Evolutionary conservation across 768 basidiomycete species (phyloP).

Genomic region (Auricularia auricula-judae): DNA sequence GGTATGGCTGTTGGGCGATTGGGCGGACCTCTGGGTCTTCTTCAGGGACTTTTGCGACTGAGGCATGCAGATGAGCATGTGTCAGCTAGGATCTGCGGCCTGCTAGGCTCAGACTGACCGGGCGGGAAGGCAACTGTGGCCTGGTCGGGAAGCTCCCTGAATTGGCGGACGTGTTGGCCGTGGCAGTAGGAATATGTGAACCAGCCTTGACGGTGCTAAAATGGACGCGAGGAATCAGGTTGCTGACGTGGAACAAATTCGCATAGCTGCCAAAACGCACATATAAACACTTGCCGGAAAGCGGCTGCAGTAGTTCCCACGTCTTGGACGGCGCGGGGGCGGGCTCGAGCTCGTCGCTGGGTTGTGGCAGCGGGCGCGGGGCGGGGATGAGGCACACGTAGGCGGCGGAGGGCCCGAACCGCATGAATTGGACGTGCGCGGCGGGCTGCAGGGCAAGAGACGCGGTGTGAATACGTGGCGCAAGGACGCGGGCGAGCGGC

Average conservation of each 20-base stretch:
- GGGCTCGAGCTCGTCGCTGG: constrained; percentile 43
- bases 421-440: constrained; percentile 32
- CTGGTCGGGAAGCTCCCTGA: constrained; percentile 63
- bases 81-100: neutral
- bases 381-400: constrained; percentile 70
- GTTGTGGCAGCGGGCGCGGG: constrained; percentile 33
- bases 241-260: constrained; percentile 15
- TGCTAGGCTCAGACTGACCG: constrained; percentile 14
- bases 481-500: too few species aligned
- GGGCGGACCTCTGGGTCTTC: constrained; percentile 72
- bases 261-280: constrained; percentile 36
- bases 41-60: constrained; percentile 65
- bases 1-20: constrained; percentile 11
- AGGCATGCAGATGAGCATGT: neutral
- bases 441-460: constrained; percentile 36
- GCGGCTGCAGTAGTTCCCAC: constrained; percentile 73
- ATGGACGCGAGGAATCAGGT: constrained; percentile 13
- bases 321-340: constrained; percentile 61
- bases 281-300: constrained; percentile 75
- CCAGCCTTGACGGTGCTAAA: constrained; percentile 79
- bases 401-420: constrained; percentile 53
- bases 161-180: constrained; percentile 90
- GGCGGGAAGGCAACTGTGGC: constrained; percentile 58
- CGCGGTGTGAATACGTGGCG: neutral
- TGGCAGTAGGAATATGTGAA: constrained; percentile 98